Base-by-base conservation (phyloP, 1,284 basidiomycete genomes). In the Sporisorium iseilematis-ciliati region DNA sequence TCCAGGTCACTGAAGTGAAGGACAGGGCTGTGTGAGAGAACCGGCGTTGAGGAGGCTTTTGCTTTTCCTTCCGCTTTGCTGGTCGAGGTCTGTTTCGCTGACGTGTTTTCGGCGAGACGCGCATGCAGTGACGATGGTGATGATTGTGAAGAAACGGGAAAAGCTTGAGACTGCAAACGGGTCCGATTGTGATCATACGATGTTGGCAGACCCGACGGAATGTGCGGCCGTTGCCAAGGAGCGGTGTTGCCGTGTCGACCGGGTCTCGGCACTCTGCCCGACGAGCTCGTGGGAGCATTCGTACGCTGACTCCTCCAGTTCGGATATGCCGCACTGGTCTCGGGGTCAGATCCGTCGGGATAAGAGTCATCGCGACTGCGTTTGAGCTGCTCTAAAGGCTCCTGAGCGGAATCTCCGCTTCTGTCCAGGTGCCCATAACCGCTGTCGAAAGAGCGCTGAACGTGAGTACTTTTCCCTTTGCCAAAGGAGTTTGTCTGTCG, bases 301-400 rank as follows among this genome's bases (percentile, higher is more conserved):
- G 10, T n/a, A 26, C n/a, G 51, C 11, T 20, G 51, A 5, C 18
- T 18, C 16, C 14, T 18, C 50, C 33, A 25, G 14, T 21, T 25
- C 23, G 50, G 42, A 21, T 11, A 7, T 14, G 7, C 42, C 33
- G 43, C 21, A 11, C 10, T 14, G 21, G 25, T 41, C 6, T 52
- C 21, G 20, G 10, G 38, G 31, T 41, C 21, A 11, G 21, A 20
- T 14, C 11, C n/a, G n/a, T 35, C 33, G 33, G 6, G 26, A 11
- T 8, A 2, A n/a, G 21, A 16, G 3, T 29, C 38, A 18, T 40
- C 6, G 26, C 14, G 46, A 6, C 25, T 38, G n/a, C 21, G 10
- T 48, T 45, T 56, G 21, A 61, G 53, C 49, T 57, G 65, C 49
- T 67, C 65, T 3, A 61, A 16, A 31, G 65, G 54, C 49, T 61